Conservation (phyloP, 2,329 filamentous ascomycete species). For the Colletotrichum brevisporum region DNA sequence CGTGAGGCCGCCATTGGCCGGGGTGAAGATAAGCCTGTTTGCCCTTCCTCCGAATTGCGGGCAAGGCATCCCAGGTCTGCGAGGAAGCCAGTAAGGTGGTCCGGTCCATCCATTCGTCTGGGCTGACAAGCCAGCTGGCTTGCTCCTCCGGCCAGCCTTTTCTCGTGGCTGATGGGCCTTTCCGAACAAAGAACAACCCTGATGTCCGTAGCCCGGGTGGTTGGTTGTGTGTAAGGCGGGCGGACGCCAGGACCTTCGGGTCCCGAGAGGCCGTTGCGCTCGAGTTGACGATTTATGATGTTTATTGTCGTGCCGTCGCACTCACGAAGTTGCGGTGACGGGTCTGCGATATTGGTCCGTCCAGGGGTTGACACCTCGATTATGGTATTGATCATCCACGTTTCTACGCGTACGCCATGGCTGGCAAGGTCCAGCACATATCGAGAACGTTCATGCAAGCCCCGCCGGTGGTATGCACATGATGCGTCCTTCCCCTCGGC, state of each 20-base stretch:
- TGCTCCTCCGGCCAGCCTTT: neutral
- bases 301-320: neutral
- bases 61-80: slow-evolving; percentile 17
- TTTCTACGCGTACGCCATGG: slow-evolving; percentile 8
- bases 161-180: slow-evolving; percentile 4
- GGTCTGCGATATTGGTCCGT: slow-evolving; percentile 14
- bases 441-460: slow-evolving; percentile 37
- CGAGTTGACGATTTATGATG: neutral
- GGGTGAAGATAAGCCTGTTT: slow-evolving; percentile 1
- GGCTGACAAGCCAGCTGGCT: neutral
- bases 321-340: slow-evolving; percentile 29
- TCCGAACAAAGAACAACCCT: slow-evolving; percentile 4
- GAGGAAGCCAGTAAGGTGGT: neutral
- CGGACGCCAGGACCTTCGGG: neutral
- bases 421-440: slow-evolving; percentile 28
- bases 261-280: slow-evolving; percentile 7
- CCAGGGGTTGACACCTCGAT: slow-evolving; percentile 25
- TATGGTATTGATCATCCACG: slow-evolving; percentile 18
- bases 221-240: neutral
- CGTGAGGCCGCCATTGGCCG: neutral
- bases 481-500: slow-evolving; percentile 30
- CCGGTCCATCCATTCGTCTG: neutral
- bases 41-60: neutral
- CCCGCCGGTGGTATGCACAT: slow-evolving; percentile 35
- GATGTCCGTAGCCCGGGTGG: neutral